Base-by-base conservation (phyloP, 225 moss, liverwort and hornwort genomes). In the Sphagnum contortum region DNA sequence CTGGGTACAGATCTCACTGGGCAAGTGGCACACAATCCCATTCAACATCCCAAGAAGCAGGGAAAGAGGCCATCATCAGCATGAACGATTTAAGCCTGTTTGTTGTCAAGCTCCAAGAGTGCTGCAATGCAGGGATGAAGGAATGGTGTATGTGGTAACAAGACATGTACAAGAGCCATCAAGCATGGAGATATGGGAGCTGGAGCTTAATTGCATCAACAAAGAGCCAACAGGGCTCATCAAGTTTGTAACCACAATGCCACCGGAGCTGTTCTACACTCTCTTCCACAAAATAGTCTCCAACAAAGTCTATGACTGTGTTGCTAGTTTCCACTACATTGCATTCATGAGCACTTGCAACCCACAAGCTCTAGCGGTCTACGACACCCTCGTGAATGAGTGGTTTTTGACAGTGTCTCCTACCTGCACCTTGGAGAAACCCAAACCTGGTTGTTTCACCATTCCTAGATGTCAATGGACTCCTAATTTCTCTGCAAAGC, bases 61-160 rank as follows among this genome's bases (percentile, higher is more conserved):
- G 4, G 64, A 60, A 44, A 57, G 64, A 29, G 66, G 70, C 0
- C 48, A 29, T 29, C 29, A 29, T 29, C 29, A 29, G 29, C 29
- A 29, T 29, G 29, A 29, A 29, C 0, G 29, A 29, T 29, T 29
- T 29, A 29, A 29, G 29, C 29, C 29, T 29, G 29, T 71, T 12
- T 71, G 76, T n/a, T 79, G 79, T 13, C 79, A 79, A 67, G 79
- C 76, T 46, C 79, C 82, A 2, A 59, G 82, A 14, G 76, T 76
- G 3, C 67, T 79, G 66, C 82, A 83, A 44, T 83, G 73, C 12
- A 59, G 71, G 9, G 8, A 64, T 5, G 57, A 76, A 3, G 76
- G 73, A 0, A 3, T 11, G 4, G 48, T 83, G 9, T 79, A 71
- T 47, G 54, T 75, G 2, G 71, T 76, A 47, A 76, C 71, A 2